phyloP scores from a whole-genome alignment of 2,329 filamentous ascomycete species.

The Drechslerella dactyloides region DNA sequence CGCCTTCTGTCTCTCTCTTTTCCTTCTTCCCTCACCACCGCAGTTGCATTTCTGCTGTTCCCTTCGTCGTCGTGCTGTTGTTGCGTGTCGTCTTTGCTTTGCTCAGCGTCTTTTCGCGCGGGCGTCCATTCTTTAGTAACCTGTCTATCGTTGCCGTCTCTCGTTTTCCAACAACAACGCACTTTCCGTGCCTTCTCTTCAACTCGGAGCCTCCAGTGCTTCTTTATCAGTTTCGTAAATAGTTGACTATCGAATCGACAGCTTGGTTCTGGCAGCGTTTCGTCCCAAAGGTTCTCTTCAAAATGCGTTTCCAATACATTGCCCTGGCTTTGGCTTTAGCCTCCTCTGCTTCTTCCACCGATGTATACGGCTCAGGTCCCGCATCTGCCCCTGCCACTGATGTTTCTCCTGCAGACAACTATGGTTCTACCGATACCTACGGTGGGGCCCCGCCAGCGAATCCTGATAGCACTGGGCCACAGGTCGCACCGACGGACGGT shows the following conservation, averaged over 20 bases:
- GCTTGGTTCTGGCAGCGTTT: conserved; percentile 46
- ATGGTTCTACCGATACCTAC: conserved; percentile 2
- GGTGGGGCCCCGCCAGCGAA: not conserved
- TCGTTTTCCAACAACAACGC: conserved; percentile 50
- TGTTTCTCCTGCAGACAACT: not conserved
- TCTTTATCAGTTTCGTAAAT: conserved; percentile 11
- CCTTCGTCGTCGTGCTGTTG: conserved; percentile 22
- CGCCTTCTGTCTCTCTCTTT: conserved; percentile 12
- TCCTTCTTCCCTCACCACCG: conserved; percentile 36
- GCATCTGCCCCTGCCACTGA: not conserved
- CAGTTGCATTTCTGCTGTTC: conserved; percentile 3
- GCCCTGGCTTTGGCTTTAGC: conserved; percentile 49
- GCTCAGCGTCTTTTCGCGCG: conserved; percentile 24
- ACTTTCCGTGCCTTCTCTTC: conserved; percentile 17
- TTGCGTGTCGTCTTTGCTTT: conserved; percentile 29
- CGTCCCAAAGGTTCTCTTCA: conserved; percentile 31
- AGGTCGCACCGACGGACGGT: too few relatives aligned
- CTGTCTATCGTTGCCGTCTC: conserved; percentile 29
- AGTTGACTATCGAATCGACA: conserved; percentile 28
- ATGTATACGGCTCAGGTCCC: conserved; percentile 10
- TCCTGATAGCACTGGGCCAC: too few relatives aligned
- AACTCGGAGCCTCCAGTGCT: conserved; percentile 5
- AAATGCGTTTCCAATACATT: conserved; percentile 50
- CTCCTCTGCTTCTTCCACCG: conserved; percentile 34
- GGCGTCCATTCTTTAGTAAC: conserved; percentile 47